Base-by-base conservation (phyloP, 2,329 filamentous ascomycete genomes). In the Hansfordia pulvinata region DNA sequence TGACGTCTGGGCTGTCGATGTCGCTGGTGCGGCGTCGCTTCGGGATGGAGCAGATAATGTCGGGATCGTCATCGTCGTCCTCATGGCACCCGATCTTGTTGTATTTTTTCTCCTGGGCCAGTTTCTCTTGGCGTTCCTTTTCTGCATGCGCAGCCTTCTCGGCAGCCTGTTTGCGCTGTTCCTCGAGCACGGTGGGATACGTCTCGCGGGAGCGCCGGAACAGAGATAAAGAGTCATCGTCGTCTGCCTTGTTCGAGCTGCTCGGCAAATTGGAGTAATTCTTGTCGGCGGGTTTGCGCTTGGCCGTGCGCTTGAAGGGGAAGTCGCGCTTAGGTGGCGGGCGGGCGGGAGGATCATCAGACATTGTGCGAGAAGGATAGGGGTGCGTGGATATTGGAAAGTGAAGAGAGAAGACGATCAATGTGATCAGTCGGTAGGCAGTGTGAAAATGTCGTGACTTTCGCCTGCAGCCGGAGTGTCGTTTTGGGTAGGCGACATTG, bases 151-250 rank as follows among this genome's bases (percentile, higher is more conserved):
- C 35, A 0, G 31, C 33, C 25, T 41, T 42, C 25, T 46, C 42
- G 18, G 35, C 33, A 5, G 38, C 37, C 19, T 36, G 34, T 25
- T 29, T 39, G 35, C 55, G 46, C 19, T 45, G 49, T 17, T 62
- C 54, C n/a, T 56, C 54, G 28, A 52, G 42, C 17, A 60, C 41
- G 19, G 53, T 49, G 5, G 57, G 52, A 26, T 61, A 64, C 41
- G 67, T 64, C 30, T 60, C 53, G 33, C 58, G 60, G 9, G 60
- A 53, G 5, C 62, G 60, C 21, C 57, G 54, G 35, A 72, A 72
- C 5, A 71, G 47, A 2, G 49, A 50, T 8, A 71, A 49, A 3
- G 43, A 45, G 26, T 57, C 52, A 16, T 48, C 51, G 20, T 57
- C 47, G 10, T 46, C 45, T 8, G 46, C 41, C 8, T 40, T 35